Evolutionary conservation across 768 basidiomycete species (phyloP).

Genomic region (Gautieria morchelliformis): DNA sequence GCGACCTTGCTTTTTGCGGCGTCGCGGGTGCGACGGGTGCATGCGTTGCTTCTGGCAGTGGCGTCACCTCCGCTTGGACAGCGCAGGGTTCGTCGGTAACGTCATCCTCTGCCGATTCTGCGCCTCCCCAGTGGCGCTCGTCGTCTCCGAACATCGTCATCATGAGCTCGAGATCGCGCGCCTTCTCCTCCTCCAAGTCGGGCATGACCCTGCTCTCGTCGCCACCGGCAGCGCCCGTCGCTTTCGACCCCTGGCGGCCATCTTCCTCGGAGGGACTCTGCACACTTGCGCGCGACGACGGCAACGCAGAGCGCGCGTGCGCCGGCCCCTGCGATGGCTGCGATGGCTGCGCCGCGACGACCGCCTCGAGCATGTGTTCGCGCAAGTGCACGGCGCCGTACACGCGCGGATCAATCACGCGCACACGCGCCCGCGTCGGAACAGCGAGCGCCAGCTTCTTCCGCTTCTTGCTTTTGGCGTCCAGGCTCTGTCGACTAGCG

Average conservation of each 20-base stretch:
- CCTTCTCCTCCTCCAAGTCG: slow-evolving; percentile 36
- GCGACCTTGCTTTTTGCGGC: slow-evolving; percentile 6
- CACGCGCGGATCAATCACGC: slow-evolving; percentile 62
- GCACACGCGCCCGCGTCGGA: slow-evolving; percentile 46
- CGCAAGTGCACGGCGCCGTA: slow-evolving; percentile 65
- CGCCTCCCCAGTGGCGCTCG: slow-evolving; percentile 48
- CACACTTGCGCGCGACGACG: not conserved
- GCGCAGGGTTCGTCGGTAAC: not conserved
- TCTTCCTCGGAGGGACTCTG: not conserved
- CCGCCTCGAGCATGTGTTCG: slow-evolving; percentile 45
- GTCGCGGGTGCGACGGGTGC: not conserved
- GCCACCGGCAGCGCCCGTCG: not conserved
- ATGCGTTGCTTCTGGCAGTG: not conserved
- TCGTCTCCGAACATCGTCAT: slow-evolving; percentile 35
- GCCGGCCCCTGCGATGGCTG: slow-evolving; percentile 2
- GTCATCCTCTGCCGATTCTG: slow-evolving; percentile 46
- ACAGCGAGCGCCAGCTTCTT: slow-evolving; percentile 36
- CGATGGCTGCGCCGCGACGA: not conserved
- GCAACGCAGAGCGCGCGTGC: not conserved
- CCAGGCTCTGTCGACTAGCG: not conserved
- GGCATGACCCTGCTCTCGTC: not conserved
- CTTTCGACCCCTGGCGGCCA: not conserved
- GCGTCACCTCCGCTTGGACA: not conserved
- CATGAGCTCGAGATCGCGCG: slow-evolving; percentile 31
- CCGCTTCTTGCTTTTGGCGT: slow-evolving; percentile 4